Evolutionary conservation across 2,329 filamentous ascomycete species (phyloP).

Genomic region (Sporothrix pseudoabietina): DNA sequence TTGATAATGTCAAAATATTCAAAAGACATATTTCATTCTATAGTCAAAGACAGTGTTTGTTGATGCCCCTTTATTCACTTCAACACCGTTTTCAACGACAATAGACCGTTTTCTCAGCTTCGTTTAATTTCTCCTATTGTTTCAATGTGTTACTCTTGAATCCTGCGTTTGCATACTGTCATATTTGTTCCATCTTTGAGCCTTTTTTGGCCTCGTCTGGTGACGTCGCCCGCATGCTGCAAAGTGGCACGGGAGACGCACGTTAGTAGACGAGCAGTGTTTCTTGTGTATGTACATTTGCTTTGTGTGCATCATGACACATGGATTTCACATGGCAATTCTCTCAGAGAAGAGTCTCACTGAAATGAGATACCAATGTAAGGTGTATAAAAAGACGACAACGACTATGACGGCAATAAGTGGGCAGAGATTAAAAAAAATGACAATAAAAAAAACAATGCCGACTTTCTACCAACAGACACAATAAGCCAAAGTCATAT

Average conservation of each 20-base stretch:
- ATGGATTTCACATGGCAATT: constrained; percentile 25
- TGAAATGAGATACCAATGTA: not conserved
- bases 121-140: not conserved
- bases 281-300: not conserved
- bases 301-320: constrained; percentile 21
- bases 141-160: not conserved
- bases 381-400: not conserved
- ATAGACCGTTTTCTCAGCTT: not conserved
- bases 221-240: constrained; percentile 23
- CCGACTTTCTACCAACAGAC: not conserved
- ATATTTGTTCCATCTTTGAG: not conserved
- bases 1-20: not conserved
- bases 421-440: not conserved
- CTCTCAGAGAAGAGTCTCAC: not conserved
- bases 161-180: not conserved
- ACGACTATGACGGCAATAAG: not conserved
- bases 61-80: too few species aligned
- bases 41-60: too few species aligned
- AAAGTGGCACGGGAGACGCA: constrained; percentile 10
- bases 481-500: not conserved
- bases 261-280: constrained; percentile 6
- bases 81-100: not conserved
- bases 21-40: not conserved
- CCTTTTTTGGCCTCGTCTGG: constrained; percentile 17
- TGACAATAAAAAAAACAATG: not conserved